phyloP scores from a whole-genome alignment of 2,329 filamentous ascomycete genomes.

The Coniella vitis region DNA sequence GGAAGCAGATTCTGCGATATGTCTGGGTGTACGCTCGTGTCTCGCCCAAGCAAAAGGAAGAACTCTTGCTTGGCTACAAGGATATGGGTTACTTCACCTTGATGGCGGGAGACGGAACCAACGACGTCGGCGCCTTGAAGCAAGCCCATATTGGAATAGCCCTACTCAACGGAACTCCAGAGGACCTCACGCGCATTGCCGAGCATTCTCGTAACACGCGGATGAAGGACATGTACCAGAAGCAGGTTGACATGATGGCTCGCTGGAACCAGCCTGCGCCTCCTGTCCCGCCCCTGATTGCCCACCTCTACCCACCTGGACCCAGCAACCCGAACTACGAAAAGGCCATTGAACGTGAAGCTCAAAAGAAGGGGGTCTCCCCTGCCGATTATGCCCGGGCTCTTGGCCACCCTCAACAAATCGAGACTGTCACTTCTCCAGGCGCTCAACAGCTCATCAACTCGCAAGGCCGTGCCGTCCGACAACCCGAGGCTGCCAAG shows the following conservation, averaged over 20 bases:
- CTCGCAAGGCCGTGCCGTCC: slow-evolving; percentile 47
- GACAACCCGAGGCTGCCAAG: slow-evolving; percentile 59
- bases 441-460: slow-evolving; percentile 54
- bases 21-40: slow-evolving; percentile 98
- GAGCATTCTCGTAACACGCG: slow-evolving; percentile 91
- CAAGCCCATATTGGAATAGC: slow-evolving; percentile 97
- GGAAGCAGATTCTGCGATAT: slow-evolving; percentile 73
- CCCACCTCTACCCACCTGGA: slow-evolving; percentile 88
- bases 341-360: slow-evolving; percentile 84
- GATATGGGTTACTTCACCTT: slow-evolving; percentile 96
- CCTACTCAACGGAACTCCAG: slow-evolving; percentile 85
- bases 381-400: slow-evolving; percentile 49
- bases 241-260: slow-evolving; percentile 85
- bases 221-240: slow-evolving; percentile 99
- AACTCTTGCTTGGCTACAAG: slow-evolving; percentile 93
- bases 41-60: slow-evolving; percentile 97
- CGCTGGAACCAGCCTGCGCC: slow-evolving; percentile 90
- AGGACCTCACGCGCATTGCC: slow-evolving; percentile 84
- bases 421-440: slow-evolving; percentile 61
- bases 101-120: slow-evolving; percentile 98
- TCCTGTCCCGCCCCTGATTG: slow-evolving; percentile 87
- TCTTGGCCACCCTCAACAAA: slow-evolving; percentile 40
- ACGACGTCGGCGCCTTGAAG: slow-evolving; percentile 95
- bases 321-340: slow-evolving; percentile 89
- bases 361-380: slow-evolving; percentile 66